phyloP scores from a whole-genome alignment of 352 stramenopile species.

The Globisporangium takayamanum region DNA sequence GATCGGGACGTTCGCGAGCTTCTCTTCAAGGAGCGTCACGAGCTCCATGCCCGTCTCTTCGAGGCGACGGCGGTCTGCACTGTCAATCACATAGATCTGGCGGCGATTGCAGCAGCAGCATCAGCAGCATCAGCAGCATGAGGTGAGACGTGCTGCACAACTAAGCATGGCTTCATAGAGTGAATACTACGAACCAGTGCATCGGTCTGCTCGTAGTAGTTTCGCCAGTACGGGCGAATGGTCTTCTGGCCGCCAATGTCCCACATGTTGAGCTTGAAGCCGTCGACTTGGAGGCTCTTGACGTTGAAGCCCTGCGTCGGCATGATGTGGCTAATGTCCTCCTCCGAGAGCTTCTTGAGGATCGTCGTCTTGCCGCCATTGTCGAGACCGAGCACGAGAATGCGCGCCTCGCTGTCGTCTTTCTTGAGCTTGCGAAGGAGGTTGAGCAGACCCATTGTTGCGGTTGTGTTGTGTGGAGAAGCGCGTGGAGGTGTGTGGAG shows the following conservation, averaged over 20 bases:
- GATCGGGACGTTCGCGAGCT: constrained; percentile 89
- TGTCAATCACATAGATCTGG: constrained; percentile 95
- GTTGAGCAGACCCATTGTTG: constrained; percentile 83
- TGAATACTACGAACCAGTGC: constrained; percentile 46
- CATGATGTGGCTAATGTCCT: constrained; percentile 93
- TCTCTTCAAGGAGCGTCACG: constrained; percentile 90
- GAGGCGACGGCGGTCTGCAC: constrained; percentile 85
- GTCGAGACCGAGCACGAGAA: constrained; percentile 94
- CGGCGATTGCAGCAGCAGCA: neutral
- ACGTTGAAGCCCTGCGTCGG: constrained; percentile 96
- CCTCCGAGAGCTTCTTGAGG: constrained; percentile 94
- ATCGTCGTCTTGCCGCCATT: constrained; percentile 97
- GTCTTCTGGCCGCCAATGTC: constrained; percentile 99
- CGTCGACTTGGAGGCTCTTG: constrained; percentile 92
- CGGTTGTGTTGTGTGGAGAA: no score
- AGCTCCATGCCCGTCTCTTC: constrained; percentile 93
- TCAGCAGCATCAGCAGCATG: neutral
- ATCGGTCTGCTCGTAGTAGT: constrained; percentile 99
- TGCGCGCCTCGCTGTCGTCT: constrained; percentile 90
- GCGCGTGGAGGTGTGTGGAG: constrained; percentile 12
- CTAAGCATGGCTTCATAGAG: neutral
- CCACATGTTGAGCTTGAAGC: constrained; percentile 98
- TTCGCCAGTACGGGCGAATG: constrained; percentile 99
- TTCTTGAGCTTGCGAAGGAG: constrained; percentile 95
- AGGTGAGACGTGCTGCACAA: neutral